Evolutionary conservation across 306 rosid species (phyloP), one percentile per base, ranked within the genome.

Genomic region (Astragalus glycyphyllos): DNA sequence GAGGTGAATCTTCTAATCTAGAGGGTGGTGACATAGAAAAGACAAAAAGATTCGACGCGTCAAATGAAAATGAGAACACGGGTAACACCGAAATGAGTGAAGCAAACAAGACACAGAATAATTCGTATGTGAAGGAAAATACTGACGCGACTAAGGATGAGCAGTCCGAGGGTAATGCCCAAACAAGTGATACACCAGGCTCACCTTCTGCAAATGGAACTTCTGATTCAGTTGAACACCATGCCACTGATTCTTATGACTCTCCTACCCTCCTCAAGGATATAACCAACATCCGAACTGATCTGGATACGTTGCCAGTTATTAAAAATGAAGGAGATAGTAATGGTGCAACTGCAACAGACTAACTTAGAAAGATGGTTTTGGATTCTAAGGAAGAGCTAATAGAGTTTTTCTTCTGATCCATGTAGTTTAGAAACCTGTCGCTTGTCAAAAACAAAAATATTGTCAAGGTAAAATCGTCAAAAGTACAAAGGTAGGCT

Each of bases 231-330:
- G 68, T 68, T 81, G 84, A 85, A 38, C 86, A 79, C 15, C 88
- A 87, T 46, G 88, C 82, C 8, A 81, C 85, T 61, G 92, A 83
- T 86, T 73, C 85, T 13, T 76, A 77, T 5, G 96, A 89, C 75
- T 78, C 84, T 55, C 82, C 80, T 41, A 31, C 72, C 41, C 69
- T 74, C 41, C 69, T 77, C 42, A 77, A 84, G 56, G 86, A 73
- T 1, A 74, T 76, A 82, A 68, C 81, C 58, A 85, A 75, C 49
- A 81, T 29, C 41, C 89, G 76, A 38, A 84, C 71, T 11, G 92
- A 87, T 81, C 76, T 81, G 56, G 82, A 69, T 45, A 87, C 85
- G 0, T 70, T 87, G 72, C 83, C 94, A 0, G 85, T 74, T n/a
- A 80, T 81, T 55, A 82, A 68, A 83, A 86, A 82, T 11, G 85